Base-by-base conservation (phyloP, 352 stramenopile species). In the Phytophthora cactorum region DNA sequence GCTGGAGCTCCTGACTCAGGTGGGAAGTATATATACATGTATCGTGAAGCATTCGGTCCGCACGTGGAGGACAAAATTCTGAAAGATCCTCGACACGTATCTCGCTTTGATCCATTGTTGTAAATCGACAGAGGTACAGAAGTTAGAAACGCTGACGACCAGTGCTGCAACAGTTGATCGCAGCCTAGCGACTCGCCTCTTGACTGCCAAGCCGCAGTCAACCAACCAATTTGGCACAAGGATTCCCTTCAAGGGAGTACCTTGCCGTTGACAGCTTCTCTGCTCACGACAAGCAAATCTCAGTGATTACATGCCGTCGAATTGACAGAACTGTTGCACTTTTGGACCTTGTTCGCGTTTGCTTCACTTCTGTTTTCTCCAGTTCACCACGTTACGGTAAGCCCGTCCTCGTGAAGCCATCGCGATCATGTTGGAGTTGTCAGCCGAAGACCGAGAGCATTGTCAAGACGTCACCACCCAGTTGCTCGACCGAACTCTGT, bases 391-490 rank as follows among this genome's bases (percentile, higher is more conserved):
- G 28, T 38, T 43, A 15, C 49, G 49, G n/a, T 31, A 22, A 22
- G 27, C 31, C 27, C 29, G 36, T 38, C 52, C 38, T 59, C 50
- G 25, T 11, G 51, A 39, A 15, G 11, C 28, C 11, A 28, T 55
- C 15, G 49, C 15, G 15, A 49, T 14, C 15, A 69, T 63, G 45
- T 43, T 59, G 34, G 53, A 58, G 22, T 22, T 72, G 25, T 72
- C 64, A 43, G 44, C 43, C 2, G 52, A 59, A 36, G 64, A 72
- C 5, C 44, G 36, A 22, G 45, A 63, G n/a, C 25, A 55, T 31
- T 63, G 58, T 8, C 58, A 72, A 68, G 58, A 63, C 36, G 27
- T 72, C 25, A 68, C 64, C 9, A 59, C 58, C 1, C 52, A 68
- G 51, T 55, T 72, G 1, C 64, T 72, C n/a, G 58, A 72, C 43